Evolutionary conservation across 2,329 filamentous ascomycete species (phyloP), one percentile per base, ranked within the genome.

Genomic region (Nothopassalora personata): DNA sequence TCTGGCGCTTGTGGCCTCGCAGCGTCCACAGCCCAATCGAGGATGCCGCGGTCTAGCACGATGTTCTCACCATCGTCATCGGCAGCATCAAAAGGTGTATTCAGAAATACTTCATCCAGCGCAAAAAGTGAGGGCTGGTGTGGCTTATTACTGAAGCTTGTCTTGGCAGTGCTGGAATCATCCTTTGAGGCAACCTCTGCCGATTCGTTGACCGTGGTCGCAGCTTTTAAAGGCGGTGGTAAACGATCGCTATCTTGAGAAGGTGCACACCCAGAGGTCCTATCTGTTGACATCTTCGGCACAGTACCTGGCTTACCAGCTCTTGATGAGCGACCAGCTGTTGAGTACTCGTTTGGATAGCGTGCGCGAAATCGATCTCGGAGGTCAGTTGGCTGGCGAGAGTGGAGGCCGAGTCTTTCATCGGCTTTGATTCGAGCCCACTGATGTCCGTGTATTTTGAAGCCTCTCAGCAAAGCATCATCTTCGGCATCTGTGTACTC

Each of bases 381-480:
- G 13, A 87, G 68, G 66, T 87, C 84, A 1, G 83, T 85, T 15
- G 81, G 76, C 48, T 79, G 79, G 46, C 84, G 77, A 63, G 79
- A 75, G 9, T 70, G 67, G 48, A 86, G 76, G 11, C 78, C 76
- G 3, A 86, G 70, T 5, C 78, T 74, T 13, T 73, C 72, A 60
- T 86, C 83, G 58, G 82, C 77, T 60, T 79, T 77, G 54, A 87
- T 87, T 6, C 76, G 70, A 10, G 81, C 83, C 85, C 85, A 87
- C 46, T 80, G 76, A 53, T 83, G 80, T 3, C 83, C 83, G 62
- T 86, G 78, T 51, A 81, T 80, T 23, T 79, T 74, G 61, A 85
- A 86, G 4, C 85, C 85, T 65, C 77, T 79, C 1, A 86, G 72
- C 0, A 87, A 69, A 28, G 83, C 81, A 49, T 79, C 75, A 63